Evolutionary conservation across 495 filamentous ascomycete genomes (phyloP).

Genomic region (Gamarada debralockiae): DNA sequence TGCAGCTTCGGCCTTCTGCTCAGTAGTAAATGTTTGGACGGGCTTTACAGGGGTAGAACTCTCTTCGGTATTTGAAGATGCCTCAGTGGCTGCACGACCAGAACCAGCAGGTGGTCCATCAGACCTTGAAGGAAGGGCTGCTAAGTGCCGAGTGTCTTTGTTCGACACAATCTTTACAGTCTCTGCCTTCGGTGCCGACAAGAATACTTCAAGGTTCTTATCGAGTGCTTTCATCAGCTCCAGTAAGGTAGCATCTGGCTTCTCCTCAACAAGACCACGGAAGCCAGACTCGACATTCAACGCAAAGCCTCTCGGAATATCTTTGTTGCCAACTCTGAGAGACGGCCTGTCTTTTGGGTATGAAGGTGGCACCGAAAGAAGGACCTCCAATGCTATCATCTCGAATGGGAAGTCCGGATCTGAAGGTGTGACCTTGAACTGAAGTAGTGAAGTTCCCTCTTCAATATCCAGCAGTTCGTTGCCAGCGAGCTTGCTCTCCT

Average conservation of each 20-base stretch:
- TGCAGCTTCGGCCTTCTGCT: constrained; percentile 59
- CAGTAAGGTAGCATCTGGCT: constrained; percentile 57
- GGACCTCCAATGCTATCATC: constrained; percentile 40
- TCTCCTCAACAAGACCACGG: constrained; percentile 57
- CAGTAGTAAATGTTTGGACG: constrained; percentile 42
- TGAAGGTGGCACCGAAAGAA: constrained; percentile 59
- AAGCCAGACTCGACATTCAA: constrained; percentile 81
- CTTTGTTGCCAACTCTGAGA: constrained; percentile 65
- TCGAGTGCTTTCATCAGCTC: constrained; percentile 69
- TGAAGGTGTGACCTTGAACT: constrained; percentile 68
- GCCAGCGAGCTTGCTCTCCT: constrained; percentile 39
- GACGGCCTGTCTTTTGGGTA: constrained; percentile 59
- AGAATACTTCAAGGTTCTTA: constrained; percentile 65
- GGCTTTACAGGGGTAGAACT: constrained; percentile 14
- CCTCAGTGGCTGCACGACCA: neutral
- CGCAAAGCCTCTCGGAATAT: constrained; percentile 77
- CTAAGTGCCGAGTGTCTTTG: constrained; percentile 43
- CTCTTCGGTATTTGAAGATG: neutral
- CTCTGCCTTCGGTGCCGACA: constrained; percentile 68
- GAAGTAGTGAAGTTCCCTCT: constrained; percentile 41
- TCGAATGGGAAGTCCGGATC: constrained; percentile 37
- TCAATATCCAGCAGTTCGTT: constrained; percentile 5
- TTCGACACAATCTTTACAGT: constrained; percentile 78
- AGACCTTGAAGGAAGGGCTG: constrained; percentile 13
- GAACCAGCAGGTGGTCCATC: constrained; percentile 5